Evolutionary conservation across 2,329 filamentous ascomycete genomes (phyloP), one percentile per base, ranked within the genome.

Genomic region (Verticillium albo-atrum): DNA sequence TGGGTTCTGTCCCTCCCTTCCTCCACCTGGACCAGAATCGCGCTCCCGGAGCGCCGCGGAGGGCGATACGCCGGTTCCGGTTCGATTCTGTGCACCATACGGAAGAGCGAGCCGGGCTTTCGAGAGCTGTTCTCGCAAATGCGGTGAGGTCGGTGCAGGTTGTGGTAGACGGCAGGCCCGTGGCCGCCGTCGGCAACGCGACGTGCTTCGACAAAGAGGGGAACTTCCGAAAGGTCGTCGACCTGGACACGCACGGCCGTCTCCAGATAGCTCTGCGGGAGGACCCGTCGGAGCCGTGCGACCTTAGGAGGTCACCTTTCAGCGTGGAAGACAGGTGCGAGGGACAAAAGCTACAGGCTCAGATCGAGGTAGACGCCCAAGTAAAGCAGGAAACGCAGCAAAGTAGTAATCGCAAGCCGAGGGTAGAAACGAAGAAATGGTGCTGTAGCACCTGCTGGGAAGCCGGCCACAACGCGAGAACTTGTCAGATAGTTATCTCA

Each of bases 1-100:
- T 95, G 90, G 90, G 88, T 92, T 26, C 77, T 96, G 15, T 91
- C n/a, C n/a, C n/a, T n/a, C n/a, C n/a, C n/a, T n/a, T n/a, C n/a
- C n/a, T n/a, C n/a, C n/a, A n/a, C n/a, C n/a, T n/a, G n/a, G n/a
- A n/a, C n/a, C n/a, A n/a, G n/a, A n/a, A n/a, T n/a, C n/a, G n/a
- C 90, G 0, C 75, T 96, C 6, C 91, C 91, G 0, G 47, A 52
- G 47, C 47, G 47, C 47, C 23, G 12, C 15, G 25, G 47, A 52
- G 47, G 47, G 47, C 47, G 47, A 26, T 52, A 52, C 47, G 25
- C 47, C 23, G 47, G 47, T 23, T 25, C n/a, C 23, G 47, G 47
- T 23, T 23, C 47, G 10, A 52, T 52, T 52, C 23, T 52, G 47
- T 52, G 47, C 47, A 52, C 47, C 23, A 52, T 52, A 52, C 47